These are phyloP conservation scores for Penicillium decumbens DNA, from an alignment of 2,329 filamentous ascomycete species.

Conservation along the genomic window DNA sequence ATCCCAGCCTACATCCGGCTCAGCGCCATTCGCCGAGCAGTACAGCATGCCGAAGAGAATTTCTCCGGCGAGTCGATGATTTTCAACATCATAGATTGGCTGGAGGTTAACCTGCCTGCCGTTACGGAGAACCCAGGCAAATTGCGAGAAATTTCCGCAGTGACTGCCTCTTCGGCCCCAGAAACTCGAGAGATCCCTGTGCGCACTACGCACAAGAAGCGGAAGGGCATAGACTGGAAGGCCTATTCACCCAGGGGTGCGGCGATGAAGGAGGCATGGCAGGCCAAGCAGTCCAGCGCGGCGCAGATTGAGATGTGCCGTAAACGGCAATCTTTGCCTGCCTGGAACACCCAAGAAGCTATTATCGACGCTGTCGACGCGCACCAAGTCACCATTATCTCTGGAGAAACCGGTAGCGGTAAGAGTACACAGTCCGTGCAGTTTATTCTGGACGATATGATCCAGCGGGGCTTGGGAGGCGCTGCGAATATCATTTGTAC, in stretches of 20 bases:
- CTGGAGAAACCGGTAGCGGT: conserved; percentile 92
- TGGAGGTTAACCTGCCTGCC: conserved; percentile 75
- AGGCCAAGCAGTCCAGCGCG: conserved; percentile 59
- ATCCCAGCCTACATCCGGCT: conserved; percentile 91
- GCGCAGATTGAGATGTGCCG: conserved; percentile 70
- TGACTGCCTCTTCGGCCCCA: conserved; percentile 52
- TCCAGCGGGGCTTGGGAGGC: conserved; percentile 67
- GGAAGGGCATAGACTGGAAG: conserved; percentile 61
- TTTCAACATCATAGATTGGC: conserved; percentile 84
- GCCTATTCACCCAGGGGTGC: conserved; percentile 55
- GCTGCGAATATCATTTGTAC: conserved; percentile 90
- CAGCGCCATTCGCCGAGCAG: conserved; percentile 73
- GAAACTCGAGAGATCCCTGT: conserved; percentile 23
- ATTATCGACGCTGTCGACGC: conserved; percentile 71
- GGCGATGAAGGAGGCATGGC: conserved; percentile 61
- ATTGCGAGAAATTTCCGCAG: conserved; percentile 76
- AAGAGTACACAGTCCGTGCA: conserved; percentile 97
- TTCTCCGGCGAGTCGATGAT: conserved; percentile 84
- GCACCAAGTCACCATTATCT: conserved; percentile 91
- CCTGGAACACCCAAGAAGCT: conserved; percentile 74
- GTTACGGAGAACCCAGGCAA: conserved; percentile 81
- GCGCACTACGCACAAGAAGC: conserved; percentile 39
- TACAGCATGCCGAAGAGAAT: conserved; percentile 65
- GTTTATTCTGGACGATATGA: conserved; percentile 89
- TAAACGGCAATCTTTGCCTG: conserved; percentile 70